phyloP scores from a whole-genome alignment of 768 basidiomycete genomes.

The Hydnomerulius pinastri region DNA sequence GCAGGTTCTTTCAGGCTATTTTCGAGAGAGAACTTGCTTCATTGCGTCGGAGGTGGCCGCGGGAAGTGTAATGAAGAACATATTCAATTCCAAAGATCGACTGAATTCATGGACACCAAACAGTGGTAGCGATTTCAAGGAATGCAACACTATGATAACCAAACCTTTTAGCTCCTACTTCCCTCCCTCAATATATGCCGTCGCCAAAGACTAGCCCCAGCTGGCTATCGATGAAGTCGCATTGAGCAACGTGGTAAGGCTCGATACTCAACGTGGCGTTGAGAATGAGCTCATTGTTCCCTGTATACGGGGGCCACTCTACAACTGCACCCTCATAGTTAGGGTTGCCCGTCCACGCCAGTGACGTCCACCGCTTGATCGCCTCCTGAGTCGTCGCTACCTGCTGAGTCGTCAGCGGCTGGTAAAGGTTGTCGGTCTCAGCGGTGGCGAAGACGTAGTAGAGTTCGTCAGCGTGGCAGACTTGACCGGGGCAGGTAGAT shows the following conservation, averaged over 20 bases:
- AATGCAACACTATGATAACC: no score
- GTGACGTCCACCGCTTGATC: conserved; percentile 10
- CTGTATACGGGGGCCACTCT: conserved; percentile 15
- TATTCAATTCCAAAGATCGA: no score
- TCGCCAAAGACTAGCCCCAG: conserved; percentile 15
- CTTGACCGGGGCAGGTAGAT: conserved; percentile 10
- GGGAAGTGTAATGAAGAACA: no score
- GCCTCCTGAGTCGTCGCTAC: conserved; percentile 5
- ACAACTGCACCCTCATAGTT: conserved; percentile 14
- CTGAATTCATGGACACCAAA: no score
- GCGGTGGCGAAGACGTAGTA: conserved; percentile 20
- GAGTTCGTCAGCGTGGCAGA: conserved; percentile 22
- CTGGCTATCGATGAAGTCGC: conserved; percentile 15
- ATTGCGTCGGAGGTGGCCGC: no score
- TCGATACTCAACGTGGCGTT: conserved; percentile 7
- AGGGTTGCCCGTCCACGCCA: conserved; percentile 19
- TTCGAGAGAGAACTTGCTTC: no score
- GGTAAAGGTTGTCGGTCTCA: conserved; percentile 19
- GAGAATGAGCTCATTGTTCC: conserved; percentile 10
- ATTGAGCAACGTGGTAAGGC: conserved; percentile 12
- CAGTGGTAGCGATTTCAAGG: no score
- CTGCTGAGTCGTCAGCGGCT: conserved; percentile 10
- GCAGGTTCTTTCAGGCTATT: no score
- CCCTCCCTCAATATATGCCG: background rate
- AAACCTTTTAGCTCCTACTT: no score